Evolutionary conservation across 2,329 filamentous ascomycete species (phyloP), one percentile per base, ranked within the genome.

Genomic region (Trichophyton benhamiae): DNA sequence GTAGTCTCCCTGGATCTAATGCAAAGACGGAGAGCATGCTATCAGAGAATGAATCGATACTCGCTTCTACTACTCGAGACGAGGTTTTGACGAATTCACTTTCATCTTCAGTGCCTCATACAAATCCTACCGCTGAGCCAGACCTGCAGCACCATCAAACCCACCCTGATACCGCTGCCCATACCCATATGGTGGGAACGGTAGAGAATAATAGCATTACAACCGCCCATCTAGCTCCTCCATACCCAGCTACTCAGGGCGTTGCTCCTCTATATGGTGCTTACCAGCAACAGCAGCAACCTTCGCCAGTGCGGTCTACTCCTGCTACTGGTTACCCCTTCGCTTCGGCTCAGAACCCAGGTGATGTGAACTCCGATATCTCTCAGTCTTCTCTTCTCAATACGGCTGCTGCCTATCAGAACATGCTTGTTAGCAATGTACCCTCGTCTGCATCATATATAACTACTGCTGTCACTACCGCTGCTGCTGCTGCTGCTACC

Each of bases 401-500:
- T 64, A 70, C 68, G 60, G 77, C 75, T 63, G 74, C 79, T 68
- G 75, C 78, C 67, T 77, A 77, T 66, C 77, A 79, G 68, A 76
- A 72, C 61, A 68, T 79, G 61, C 73, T 79, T 67, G 76, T 79
- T 71, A 79, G 77, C 67, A 72, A 79, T 42, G 72, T 76, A 63
- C 71, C 73, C 55, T 72, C 71, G 33, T 38, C 33, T 38, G 11
- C 33, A 33, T 65, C 67, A 49, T 65, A 65, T 52, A 33, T 52
- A 64, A 59, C 66, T 62, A 64, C 68, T 61, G 67, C 49, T 58
- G 67, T 66, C 58, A 38, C 44, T 64, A 59, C 66, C 57, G 60
- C 68, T 62, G 64, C 68, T 61, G 67, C 49, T 60, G 65, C 57
- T 67, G 59, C 68, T 62, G 64, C 68, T 61, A 67, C 49, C 60